phyloP scores from a whole-genome alignment of 2,329 filamentous ascomycete species.

The Claviceps spartinae region DNA sequence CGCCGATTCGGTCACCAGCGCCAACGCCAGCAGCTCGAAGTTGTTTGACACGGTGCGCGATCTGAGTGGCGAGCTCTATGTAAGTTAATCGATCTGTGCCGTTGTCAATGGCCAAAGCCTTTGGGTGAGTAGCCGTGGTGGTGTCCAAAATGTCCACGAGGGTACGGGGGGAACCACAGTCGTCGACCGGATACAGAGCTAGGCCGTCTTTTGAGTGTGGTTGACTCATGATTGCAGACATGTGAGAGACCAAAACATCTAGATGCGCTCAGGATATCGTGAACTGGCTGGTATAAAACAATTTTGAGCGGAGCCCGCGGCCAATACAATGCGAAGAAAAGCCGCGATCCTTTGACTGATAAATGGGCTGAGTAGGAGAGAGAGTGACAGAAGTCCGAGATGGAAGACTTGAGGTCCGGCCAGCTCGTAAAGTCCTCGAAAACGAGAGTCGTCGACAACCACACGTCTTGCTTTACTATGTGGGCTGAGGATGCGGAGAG shows the following conservation, averaged over 20 bases:
- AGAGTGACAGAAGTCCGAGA: too few relatives aligned
- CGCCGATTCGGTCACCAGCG: conserved; percentile 9
- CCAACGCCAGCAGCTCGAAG: conserved; percentile 7
- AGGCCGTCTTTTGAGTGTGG: conserved; percentile 1
- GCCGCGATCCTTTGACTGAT: background rate
- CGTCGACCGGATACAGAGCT: conserved; percentile 6
- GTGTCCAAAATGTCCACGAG: conserved; percentile 10
- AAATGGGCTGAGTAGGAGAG: background rate
- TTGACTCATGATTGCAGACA: conserved; percentile 1
- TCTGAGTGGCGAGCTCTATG: conserved; percentile 2
- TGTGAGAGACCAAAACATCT: background rate
- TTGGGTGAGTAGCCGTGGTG: conserved; percentile 5
- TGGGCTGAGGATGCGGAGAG: background rate
- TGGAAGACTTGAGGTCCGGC: too few relatives aligned
- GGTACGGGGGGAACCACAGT: conserved; percentile 6
- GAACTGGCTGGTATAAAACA: background rate
- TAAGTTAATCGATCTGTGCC: conserved; percentile 7
- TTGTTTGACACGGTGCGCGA: conserved; percentile 3
- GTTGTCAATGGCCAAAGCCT: conserved; percentile 9
- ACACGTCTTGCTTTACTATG: background rate
- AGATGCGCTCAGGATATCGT: background rate
- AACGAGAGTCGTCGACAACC: background rate
- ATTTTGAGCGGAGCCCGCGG: background rate
- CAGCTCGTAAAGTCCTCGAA: background rate
- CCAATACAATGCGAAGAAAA: background rate